phyloP scores from a whole-genome alignment of 257 asterid species.

The Avicennia marina region DNA sequence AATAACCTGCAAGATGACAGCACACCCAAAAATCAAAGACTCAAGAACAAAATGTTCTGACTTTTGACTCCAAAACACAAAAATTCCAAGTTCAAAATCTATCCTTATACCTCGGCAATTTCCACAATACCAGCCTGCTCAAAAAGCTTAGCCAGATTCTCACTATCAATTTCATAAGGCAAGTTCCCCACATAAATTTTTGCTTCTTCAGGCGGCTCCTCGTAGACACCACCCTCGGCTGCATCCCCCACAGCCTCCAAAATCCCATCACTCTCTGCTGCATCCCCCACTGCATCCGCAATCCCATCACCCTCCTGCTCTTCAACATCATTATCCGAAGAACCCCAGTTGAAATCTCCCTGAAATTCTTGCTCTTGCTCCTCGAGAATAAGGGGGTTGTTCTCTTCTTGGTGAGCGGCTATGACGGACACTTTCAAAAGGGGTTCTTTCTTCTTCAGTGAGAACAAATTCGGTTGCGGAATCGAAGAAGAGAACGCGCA shows the following conservation, averaged over 20 bases:
- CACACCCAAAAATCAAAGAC: not conserved
- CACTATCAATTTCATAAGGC: constrained; percentile 68
- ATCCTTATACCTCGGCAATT: constrained; percentile 55
- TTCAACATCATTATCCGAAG: constrained; percentile 16
- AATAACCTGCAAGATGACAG: constrained; percentile 47
- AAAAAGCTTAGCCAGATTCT: constrained; percentile 59
- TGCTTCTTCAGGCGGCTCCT: constrained; percentile 74
- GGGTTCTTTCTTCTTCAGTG: constrained; percentile 30
- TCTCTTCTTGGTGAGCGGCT: constrained; percentile 52
- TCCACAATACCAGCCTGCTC: constrained; percentile 85
- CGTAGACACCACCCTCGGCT: constrained; percentile 21
- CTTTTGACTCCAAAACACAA: not conserved
- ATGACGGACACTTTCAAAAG: constrained; percentile 38
- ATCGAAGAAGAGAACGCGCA: constrained; percentile 39
- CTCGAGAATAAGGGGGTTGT: constrained; percentile 39
- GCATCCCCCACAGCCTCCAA: constrained; percentile 27
- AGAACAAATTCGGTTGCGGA: constrained; percentile 19
- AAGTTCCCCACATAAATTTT: constrained; percentile 85
- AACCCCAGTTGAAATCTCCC: constrained; percentile 26
- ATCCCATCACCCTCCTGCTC: constrained; percentile 25
- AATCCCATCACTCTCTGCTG: constrained; percentile 17
- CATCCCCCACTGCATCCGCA: constrained; percentile 26
- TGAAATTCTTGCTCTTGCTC: constrained; percentile 25
- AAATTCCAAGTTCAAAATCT: no score
- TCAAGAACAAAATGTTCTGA: not conserved